These are phyloP conservation scores for Rhodotorula diobovata DNA, from an alignment of 768 basidiomycete genomes.

Conservation along the genomic window DNA sequence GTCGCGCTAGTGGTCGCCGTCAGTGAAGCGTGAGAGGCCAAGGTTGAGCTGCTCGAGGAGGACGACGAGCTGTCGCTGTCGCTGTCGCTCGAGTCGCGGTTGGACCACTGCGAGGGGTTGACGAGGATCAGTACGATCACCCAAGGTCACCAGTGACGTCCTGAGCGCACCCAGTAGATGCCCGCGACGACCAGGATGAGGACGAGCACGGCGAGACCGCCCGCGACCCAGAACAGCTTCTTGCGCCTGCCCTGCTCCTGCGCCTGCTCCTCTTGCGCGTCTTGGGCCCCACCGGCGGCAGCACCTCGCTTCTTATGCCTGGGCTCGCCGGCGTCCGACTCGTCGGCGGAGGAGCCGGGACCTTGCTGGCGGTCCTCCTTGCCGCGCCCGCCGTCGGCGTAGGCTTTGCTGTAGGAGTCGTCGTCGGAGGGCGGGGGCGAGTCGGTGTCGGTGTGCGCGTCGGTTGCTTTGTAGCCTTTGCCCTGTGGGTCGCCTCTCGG, in stretches of 20 bases:
- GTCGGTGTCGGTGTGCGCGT: background rate
- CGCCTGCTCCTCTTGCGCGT: background rate
- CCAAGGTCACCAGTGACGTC: background rate
- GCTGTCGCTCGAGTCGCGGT: background rate
- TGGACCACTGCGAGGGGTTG: background rate
- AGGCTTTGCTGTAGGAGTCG: too few relatives aligned
- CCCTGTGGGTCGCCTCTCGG: background rate
- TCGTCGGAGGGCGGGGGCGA: background rate
- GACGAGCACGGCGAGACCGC: background rate
- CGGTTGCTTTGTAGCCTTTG: background rate
- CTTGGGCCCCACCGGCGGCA: slow-evolving; percentile 34
- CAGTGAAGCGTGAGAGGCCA: too few relatives aligned
- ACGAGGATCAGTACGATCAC: background rate
- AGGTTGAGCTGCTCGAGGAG: background rate
- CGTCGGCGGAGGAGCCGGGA: background rate
- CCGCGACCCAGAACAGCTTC: slow-evolving; percentile 6
- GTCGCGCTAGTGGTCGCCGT: background rate
- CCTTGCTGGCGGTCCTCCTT: background rate
- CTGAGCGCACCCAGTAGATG: background rate
- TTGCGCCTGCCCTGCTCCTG: background rate
- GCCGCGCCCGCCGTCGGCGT: background rate
- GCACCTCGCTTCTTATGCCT: background rate
- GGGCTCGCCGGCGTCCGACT: background rate
- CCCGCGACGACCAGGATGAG: background rate
- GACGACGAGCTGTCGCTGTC: background rate